phyloP scores from a whole-genome alignment of 192 early-diverging fungal genomes.

The Coemansia sp. region DNA sequence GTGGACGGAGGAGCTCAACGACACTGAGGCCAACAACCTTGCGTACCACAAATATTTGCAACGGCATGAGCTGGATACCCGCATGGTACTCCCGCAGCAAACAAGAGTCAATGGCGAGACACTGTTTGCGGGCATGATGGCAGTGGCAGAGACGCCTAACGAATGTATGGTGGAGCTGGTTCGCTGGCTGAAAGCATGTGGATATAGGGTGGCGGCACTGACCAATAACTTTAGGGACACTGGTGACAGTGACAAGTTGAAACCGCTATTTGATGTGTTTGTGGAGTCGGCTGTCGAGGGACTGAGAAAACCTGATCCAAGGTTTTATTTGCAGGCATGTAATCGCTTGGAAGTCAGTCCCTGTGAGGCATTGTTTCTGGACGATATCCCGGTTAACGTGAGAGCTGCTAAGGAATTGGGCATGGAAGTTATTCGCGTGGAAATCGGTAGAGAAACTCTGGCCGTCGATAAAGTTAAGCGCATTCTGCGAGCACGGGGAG shows the following conservation, averaged over 20 bases:
- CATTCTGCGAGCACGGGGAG: constrained; percentile 26
- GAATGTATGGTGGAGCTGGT: constrained; percentile 31
- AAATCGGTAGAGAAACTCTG: constrained; percentile 34
- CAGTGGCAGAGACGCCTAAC: constrained; percentile 26
- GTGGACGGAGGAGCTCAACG: constrained; percentile 52
- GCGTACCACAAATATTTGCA: constrained; percentile 41
- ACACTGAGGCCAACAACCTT: constrained; percentile 36
- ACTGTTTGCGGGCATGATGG: constrained; percentile 49
- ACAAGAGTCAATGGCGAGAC: constrained; percentile 24
- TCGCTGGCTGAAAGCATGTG: constrained; percentile 27
- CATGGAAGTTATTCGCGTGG: constrained; percentile 68
- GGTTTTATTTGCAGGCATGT: constrained; percentile 73
- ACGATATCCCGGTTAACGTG: constrained; percentile 83
- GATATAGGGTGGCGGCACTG: constrained; percentile 77
- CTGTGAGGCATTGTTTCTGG: constrained; percentile 73
- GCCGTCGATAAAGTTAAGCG: constrained; percentile 32
- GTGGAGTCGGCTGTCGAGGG: constrained; percentile 78
- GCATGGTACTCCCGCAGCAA: constrained; percentile 31
- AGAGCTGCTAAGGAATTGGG: constrained; percentile 71
- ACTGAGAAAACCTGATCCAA: constrained; percentile 82
- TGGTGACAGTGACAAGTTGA: constrained; percentile 17
- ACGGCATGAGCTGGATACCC: constrained; percentile 29
- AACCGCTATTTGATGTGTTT: constrained; percentile 67
- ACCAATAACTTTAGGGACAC: constrained; percentile 79
- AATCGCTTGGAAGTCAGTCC: constrained; percentile 69